Conservation (phyloP, 2,329 filamentous ascomycete species). For the Aspergillus sp. region DNA sequence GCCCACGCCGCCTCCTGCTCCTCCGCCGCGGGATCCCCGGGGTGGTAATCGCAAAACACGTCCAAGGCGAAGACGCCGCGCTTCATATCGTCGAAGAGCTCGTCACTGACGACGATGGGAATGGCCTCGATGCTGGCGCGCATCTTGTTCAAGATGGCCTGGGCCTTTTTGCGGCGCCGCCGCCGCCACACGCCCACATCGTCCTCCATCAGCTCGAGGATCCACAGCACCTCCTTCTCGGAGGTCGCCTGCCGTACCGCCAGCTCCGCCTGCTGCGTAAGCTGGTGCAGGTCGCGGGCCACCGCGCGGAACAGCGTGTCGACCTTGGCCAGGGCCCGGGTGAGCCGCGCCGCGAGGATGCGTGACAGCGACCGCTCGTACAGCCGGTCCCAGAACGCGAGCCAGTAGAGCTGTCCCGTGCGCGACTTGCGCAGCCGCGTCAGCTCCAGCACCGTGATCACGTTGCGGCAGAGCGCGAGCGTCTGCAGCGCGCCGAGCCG, state of each 20-base stretch:
- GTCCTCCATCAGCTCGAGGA: slow-evolving; percentile 26
- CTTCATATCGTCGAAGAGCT: slow-evolving; percentile 30
- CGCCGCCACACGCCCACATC: slow-evolving; percentile 20
- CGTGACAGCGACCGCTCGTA: slow-evolving; percentile 22
- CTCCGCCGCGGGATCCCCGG: slow-evolving; percentile 26
- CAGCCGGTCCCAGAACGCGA: slow-evolving; percentile 28
- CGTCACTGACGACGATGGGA: slow-evolving; percentile 27
- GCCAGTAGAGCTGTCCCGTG: slow-evolving; percentile 26
- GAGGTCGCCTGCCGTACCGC: slow-evolving; percentile 17
- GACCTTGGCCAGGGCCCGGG: slow-evolving; percentile 16
- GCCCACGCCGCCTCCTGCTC: slow-evolving; percentile 18
- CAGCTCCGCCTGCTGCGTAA: slow-evolving; percentile 21
- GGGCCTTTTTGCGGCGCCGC: slow-evolving; percentile 23
- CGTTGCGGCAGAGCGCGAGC: slow-evolving; percentile 24
- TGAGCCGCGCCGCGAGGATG: slow-evolving; percentile 15
- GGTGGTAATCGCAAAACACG: slow-evolving; percentile 30
- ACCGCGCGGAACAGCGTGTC: slow-evolving; percentile 26
- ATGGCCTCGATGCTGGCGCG: slow-evolving; percentile 25
- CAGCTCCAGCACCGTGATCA: slow-evolving; percentile 28
- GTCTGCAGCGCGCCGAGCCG: slow-evolving; percentile 23
- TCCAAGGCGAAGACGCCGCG: slow-evolving; percentile 31
- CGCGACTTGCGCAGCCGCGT: slow-evolving; percentile 31
- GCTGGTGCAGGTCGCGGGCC: slow-evolving; percentile 22
- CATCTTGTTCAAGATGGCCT: slow-evolving; percentile 22
- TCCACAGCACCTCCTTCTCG: slow-evolving; percentile 19